Conservation (phyloP, 2,329 filamentous ascomycete species). For the Hypoxylon sp. region DNA sequence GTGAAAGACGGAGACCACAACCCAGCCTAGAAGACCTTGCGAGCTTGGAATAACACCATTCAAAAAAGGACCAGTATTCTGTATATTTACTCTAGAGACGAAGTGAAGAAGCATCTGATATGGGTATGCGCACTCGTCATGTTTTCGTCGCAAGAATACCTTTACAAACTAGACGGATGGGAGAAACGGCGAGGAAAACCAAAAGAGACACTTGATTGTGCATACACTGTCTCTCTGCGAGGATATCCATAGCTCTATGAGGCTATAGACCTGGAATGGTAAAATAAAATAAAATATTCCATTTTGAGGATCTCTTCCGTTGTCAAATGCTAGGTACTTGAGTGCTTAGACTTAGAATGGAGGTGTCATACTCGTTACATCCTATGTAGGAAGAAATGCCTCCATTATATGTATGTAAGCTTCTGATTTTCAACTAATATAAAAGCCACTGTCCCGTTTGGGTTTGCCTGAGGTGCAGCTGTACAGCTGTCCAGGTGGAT, state of each 20-base stretch:
- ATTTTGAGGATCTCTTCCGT: neutral
- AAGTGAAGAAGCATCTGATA: constrained; percentile 5
- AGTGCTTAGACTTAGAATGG: neutral
- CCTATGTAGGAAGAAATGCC: too few species aligned
- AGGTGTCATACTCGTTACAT: neutral
- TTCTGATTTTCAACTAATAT: neutral
- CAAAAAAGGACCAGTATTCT: constrained; percentile 5
- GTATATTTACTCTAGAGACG: constrained; percentile 28
- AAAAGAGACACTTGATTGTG: constrained; percentile 17
- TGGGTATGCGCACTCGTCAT: constrained; percentile 6
- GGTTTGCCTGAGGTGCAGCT: neutral
- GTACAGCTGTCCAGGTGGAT: neutral
- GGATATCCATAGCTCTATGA: neutral
- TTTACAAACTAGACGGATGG: constrained; percentile 14
- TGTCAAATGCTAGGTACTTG: neutral
- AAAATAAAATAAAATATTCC: constrained; percentile 5
- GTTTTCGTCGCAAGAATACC: constrained; percentile 3
- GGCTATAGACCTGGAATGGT: constrained; percentile 16
- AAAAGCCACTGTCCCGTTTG: neutral
- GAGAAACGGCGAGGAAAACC: constrained; percentile 8
- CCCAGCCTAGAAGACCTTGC: constrained; percentile 75
- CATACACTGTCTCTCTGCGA: constrained; percentile 12
- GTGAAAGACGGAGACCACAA: constrained; percentile 73
- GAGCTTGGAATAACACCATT: constrained; percentile 50
- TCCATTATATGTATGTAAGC: neutral